Conservation (phyloP, 345 rosid genomes). For the Pelargonium nanum region DNA sequence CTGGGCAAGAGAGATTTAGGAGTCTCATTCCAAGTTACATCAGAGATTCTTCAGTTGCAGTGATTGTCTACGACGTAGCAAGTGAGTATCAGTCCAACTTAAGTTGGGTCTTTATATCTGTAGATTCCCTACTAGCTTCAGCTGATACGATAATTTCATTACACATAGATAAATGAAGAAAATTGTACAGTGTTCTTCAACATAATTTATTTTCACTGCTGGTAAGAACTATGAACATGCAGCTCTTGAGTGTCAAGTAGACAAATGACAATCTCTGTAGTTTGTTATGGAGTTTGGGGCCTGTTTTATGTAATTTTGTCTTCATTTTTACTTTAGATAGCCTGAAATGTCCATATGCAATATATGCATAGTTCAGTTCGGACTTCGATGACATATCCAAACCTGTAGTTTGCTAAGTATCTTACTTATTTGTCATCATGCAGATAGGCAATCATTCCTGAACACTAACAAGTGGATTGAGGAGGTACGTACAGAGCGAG, state of each 20-base stretch:
- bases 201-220: too few relatives aligned
- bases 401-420: neutral
- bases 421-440: slow-evolving; percentile 11
- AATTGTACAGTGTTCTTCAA: too few relatives aligned
- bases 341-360: neutral
- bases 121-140: neutral
- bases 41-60: slow-evolving; percentile 96
- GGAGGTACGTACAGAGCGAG: slow-evolving; percentile 80
- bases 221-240: too few relatives aligned
- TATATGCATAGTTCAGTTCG: too few relatives aligned
- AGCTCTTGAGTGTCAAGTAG: too few relatives aligned
- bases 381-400: neutral
- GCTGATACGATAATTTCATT: too few relatives aligned
- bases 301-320: too few relatives aligned
- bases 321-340: too few relatives aligned
- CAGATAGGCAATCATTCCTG: slow-evolving; percentile 82
- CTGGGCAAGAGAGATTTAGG: slow-evolving; percentile 92
- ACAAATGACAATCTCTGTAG: too few relatives aligned
- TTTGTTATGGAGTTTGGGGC: too few relatives aligned
- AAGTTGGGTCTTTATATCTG: neutral
- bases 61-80: slow-evolving; percentile 83
- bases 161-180: too few relatives aligned
- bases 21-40: too few relatives aligned
- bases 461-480: slow-evolving; percentile 91
- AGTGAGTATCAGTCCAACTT: slow-evolving; percentile 35